Evolutionary conservation across 192 early-diverging fungal genomes (phyloP).

Genomic region (Bifiguratus adelaidae): DNA sequence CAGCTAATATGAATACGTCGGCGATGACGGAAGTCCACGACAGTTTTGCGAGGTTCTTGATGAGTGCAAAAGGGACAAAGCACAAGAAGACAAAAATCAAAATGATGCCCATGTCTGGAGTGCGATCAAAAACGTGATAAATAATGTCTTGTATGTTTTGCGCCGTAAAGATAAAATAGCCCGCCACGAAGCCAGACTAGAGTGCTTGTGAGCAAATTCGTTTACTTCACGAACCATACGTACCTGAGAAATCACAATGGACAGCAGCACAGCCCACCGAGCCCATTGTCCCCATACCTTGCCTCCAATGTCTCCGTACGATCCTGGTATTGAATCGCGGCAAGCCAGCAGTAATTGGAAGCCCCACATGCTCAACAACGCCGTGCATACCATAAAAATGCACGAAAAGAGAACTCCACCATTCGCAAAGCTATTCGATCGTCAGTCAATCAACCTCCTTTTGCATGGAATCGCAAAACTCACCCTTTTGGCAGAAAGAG

Average conservation of each 20-base stretch:
- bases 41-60: constrained; percentile 76
- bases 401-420: constrained; percentile 56
- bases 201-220: too few species aligned
- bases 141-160: constrained; percentile 68
- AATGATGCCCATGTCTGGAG: constrained; percentile 54
- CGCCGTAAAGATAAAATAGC: constrained; percentile 74
- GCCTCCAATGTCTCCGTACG: constrained; percentile 59
- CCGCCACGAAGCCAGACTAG: constrained; percentile 18
- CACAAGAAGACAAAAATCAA: constrained; percentile 54
- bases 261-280: constrained; percentile 49
- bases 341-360: constrained; percentile 54
- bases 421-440: too few species aligned
- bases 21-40: constrained; percentile 65
- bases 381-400: constrained; percentile 43
- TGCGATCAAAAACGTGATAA: too few species aligned
- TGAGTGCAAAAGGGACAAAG: constrained; percentile 71
- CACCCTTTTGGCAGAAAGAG: constrained; percentile 61
- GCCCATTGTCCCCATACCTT: constrained; percentile 50
- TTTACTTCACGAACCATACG: too few species aligned
- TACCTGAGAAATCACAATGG: constrained; percentile 61
- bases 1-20: constrained; percentile 77
- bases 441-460: too few species aligned
- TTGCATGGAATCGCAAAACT: too few species aligned
- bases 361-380: constrained; percentile 44
- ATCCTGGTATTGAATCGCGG: constrained; percentile 44